A percentile compares a stretch with the other conserved stretches of the same genome.
phyloP scores from a whole-genome alignment of 495 filamentous ascomycete genomes.

The Hyphodiscus hymeniophilus region DNA sequence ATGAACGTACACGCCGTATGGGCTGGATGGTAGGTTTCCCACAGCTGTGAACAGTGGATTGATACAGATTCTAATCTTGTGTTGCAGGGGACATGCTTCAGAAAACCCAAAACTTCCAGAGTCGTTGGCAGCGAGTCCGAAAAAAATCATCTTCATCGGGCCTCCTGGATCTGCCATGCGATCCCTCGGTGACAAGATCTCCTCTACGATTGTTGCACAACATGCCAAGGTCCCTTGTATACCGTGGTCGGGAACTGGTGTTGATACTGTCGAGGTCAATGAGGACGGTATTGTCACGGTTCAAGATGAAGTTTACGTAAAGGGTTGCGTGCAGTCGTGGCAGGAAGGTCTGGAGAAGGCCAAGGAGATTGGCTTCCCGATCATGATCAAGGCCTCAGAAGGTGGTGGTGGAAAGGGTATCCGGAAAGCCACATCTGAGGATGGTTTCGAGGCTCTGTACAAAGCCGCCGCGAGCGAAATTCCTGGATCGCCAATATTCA shows the following conservation, averaged over 20 bases:
- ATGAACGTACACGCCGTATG: conserved; percentile 98
- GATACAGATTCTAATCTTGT: conserved; percentile 7
- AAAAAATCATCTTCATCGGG: conserved; percentile 98
- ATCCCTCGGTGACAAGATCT: conserved; percentile 98
- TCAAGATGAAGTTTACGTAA: conserved; percentile 72
- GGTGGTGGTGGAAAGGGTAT: conserved; percentile 99
- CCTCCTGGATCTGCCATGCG: conserved; percentile 98
- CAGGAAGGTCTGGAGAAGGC: conserved; percentile 86
- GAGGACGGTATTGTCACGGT: conserved; percentile 86
- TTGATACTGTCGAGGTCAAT: conserved; percentile 72
- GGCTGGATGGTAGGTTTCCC: conserved; percentile 79
- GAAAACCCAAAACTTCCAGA: conserved; percentile 98
- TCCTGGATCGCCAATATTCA: conserved; percentile 98
- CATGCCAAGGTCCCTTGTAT: conserved; percentile 97
- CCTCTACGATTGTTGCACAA: conserved; percentile 97
- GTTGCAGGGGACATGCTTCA: conserved; percentile 83
- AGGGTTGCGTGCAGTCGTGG: conserved; percentile 82
- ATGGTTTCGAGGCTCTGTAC: conserved; percentile 77
- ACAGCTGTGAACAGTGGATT: not conserved
- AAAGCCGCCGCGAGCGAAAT: conserved; percentile 95
- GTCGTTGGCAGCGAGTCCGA: conserved; percentile 86
- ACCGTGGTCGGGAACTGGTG: conserved; percentile 93
- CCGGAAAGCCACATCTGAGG: conserved; percentile 83
- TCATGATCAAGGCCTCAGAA: conserved; percentile 99
- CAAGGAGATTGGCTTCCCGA: conserved; percentile 87